Evolutionary conservation across 805 yeast species (phyloP), one percentile per base, ranked within the genome.

Genomic region (Yarrowia hollandica): DNA sequence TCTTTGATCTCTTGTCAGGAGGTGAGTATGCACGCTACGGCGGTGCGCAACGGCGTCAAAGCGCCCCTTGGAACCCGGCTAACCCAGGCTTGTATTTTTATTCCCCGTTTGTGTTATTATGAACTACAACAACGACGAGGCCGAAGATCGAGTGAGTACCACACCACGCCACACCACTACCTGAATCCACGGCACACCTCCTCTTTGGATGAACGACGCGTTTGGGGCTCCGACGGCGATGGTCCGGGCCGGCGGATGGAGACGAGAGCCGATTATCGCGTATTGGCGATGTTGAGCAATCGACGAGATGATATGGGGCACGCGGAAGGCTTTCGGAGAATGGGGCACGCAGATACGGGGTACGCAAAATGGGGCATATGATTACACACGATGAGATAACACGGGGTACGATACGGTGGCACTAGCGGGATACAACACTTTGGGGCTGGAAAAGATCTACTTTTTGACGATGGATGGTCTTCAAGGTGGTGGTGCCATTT

Each of bases 11-110:
- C 55, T 48, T 33, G 21, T 22, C 12, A 33, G 18, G 55, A 48
- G 55, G 55, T 48, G 39, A 48, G 55, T 48, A 48, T 18, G 22
- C n/a, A 22, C 55, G 39, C 55, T 48, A 33, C 55, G 15, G 21
- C 22, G 39, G 25, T 3, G 26, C 5, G 8, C 23, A 8, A 19
- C 19, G 25, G 26, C 37, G 4, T 4, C 25, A 7, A 28, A n/a
- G 14, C 18, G 12, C 55, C 12, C 15, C 7, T 22, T 14, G 14
- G 39, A 22, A 30, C 3, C 11, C 39, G 14, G 12, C 39, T 48
- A 48, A 48, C 55, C 38, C 55, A 48, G 55, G 34, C 55, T 18
- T 48, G 55, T 48, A 48, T 48, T 48, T 48, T 48, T 48, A 48
- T 48, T n/a, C 39, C 37, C 37, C 34, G 38, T 22, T 31, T 48